Percentiles rank a stretch among this genome's conserved stretches.
phyloP scores from a whole-genome alignment of 176 grass and related monocot species.

The Oryza brachyantha region DNA sequence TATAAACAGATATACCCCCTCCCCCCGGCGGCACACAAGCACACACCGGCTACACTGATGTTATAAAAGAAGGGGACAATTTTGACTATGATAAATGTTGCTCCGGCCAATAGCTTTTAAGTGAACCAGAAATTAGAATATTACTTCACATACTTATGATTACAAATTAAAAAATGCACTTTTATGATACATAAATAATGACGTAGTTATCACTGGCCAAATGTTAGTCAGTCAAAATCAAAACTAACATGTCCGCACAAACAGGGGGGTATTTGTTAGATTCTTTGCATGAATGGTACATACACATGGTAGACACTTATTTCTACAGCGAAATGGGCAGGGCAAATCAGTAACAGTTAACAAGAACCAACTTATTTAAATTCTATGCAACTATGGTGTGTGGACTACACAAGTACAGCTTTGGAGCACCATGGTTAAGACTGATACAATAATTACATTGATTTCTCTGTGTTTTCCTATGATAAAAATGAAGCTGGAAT shows the following conservation, averaged over 20 bases:
- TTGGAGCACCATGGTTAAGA: neutral
- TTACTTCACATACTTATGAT: neutral
- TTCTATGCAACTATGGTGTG: neutral
- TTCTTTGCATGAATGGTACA: neutral
- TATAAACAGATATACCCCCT: too few species aligned
- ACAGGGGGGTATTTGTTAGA: neutral
- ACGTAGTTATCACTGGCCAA: neutral
- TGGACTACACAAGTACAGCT: neutral
- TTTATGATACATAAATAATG: neutral
- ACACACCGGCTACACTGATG: too few species aligned
- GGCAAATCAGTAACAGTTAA: neutral
- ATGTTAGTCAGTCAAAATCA: neutral
- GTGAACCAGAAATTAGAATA: neutral
- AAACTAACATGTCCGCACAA: neutral
- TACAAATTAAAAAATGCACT: neutral
- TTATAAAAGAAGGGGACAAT: too few species aligned
- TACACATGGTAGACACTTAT: neutral
- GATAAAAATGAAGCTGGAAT: neutral
- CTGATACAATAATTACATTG: neutral
- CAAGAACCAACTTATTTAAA: constrained; percentile 19
- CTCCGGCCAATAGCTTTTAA: neutral
- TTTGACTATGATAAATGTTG: neutral
- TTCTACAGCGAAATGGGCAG: neutral
- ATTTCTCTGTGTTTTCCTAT: neutral
- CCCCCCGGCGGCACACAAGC: too few species aligned